Evolutionary conservation across 768 basidiomycete species (phyloP).

Genomic region (Tricholoma furcatifolium): DNA sequence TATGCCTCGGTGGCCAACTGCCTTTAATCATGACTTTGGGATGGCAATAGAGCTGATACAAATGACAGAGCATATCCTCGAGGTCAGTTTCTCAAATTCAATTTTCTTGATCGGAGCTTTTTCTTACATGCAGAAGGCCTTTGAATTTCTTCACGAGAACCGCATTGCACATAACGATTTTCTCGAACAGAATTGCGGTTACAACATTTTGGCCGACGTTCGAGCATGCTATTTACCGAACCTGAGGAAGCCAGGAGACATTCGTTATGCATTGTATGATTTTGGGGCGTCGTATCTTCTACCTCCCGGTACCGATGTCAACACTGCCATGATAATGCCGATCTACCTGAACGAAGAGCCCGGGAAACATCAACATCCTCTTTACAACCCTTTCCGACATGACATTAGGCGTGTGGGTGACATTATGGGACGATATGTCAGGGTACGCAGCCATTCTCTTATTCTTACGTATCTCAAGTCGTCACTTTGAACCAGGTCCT

Average conservation of each 20-base stretch:
- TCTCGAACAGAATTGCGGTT: constrained; percentile 11
- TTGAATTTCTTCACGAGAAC: constrained; percentile 16
- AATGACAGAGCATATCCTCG: not conserved
- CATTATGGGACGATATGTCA: not conserved
- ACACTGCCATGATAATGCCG: not conserved
- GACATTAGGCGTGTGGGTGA: not conserved
- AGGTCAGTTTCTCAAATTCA: not conserved
- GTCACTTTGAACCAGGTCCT: not conserved
- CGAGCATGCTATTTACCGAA: not conserved
- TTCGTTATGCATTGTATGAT: not conserved
- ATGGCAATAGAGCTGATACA: not conserved
- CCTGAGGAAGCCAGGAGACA: not conserved
- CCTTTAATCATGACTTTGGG: not conserved
- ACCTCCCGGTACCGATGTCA: not conserved
- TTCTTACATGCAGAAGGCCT: not conserved
- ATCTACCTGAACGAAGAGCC: not conserved
- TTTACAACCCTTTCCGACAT: not conserved
- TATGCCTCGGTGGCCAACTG: constrained; percentile 10
- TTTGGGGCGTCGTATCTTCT: not conserved
- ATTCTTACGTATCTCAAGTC: not conserved
- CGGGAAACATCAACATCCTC: not conserved
- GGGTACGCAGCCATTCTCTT: not conserved
- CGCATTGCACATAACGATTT: constrained; percentile 16
- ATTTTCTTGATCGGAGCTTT: not conserved
- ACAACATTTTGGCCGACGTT: constrained; percentile 6